Conservation (phyloP, 306 rosid species). For the Purshia tridentata region DNA sequence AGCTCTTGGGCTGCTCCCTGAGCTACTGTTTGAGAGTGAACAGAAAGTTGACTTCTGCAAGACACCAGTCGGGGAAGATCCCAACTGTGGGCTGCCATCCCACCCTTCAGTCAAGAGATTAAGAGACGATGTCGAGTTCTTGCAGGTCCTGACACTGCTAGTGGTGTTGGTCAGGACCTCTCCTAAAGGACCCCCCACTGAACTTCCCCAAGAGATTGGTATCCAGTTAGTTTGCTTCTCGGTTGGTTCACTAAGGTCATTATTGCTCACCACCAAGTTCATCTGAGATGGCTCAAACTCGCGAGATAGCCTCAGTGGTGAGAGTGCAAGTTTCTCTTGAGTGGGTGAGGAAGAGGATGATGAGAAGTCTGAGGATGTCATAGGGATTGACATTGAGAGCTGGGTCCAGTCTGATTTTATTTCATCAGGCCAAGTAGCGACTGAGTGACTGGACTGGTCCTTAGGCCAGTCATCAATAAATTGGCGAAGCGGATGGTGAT, state of each 20-base stretch:
- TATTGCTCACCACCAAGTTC: conserved; percentile 30
- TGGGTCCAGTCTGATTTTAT: conserved; percentile 50
- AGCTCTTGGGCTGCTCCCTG: conserved; percentile 44
- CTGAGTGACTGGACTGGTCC: conserved; percentile 34
- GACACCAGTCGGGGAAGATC: conserved; percentile 52
- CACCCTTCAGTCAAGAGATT: conserved; percentile 42
- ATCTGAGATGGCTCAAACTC: conserved; percentile 38
- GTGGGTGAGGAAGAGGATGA: conserved; percentile 47
- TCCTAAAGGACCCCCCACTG: conserved; percentile 57
- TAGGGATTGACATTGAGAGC: conserved; percentile 52
- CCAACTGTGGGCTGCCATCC: conserved; percentile 42
- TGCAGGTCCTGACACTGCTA: conserved; percentile 23
- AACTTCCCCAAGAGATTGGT: conserved; percentile 37
- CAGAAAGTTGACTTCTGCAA: conserved; percentile 45
- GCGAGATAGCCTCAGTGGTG: conserved; percentile 41
- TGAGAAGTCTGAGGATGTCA: conserved; percentile 38
- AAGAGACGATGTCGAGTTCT: conserved; percentile 29
- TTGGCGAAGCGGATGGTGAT: conserved; percentile 39
- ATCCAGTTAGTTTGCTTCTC: conserved; percentile 28
- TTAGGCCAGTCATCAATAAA: conserved; percentile 47
- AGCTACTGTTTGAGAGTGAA: conserved; percentile 53
- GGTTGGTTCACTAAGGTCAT: conserved; percentile 12
- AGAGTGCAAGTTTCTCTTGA: conserved; percentile 30
- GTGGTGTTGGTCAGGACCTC: conserved; percentile 43
- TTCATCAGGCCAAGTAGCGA: conserved; percentile 44